Conservation (phyloP, 73 alveolate species). For the Tetrahymena thermophila region DNA sequence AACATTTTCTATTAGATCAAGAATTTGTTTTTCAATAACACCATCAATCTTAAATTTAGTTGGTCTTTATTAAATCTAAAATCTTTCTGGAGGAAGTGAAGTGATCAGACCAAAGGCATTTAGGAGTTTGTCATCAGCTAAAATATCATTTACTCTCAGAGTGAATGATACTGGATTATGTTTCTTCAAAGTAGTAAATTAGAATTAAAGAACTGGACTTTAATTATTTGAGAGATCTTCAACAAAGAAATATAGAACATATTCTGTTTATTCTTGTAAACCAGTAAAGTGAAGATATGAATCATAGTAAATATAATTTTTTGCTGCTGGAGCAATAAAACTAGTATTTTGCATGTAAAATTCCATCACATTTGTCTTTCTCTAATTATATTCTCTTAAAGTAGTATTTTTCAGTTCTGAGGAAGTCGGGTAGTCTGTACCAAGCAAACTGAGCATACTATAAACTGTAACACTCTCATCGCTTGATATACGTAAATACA, state of each 20-base stretch:
- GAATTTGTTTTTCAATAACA: slow-evolving; percentile 3
- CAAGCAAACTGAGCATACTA: neutral
- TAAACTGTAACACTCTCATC: slow-evolving; percentile 35
- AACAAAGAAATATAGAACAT: slow-evolving; percentile 24
- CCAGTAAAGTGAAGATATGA: slow-evolving; percentile 18
- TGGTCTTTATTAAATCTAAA: neutral
- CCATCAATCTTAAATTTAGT: slow-evolving; percentile 18
- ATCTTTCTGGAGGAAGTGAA: slow-evolving; percentile 13
- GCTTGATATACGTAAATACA: slow-evolving; percentile 22
- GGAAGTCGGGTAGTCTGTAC: slow-evolving; percentile 14
- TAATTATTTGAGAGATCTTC: slow-evolving; percentile 18
- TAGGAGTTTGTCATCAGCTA: neutral
- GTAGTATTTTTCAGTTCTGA: neutral
- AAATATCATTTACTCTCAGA: neutral
- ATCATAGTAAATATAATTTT: slow-evolving; percentile 24
- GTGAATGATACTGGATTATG: slow-evolving; percentile 12
- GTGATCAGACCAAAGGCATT: slow-evolving; percentile 39
- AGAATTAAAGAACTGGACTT: slow-evolving; percentile 1
- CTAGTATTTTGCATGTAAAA: slow-evolving; percentile 11
- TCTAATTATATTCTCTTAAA: neutral
- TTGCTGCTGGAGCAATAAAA: slow-evolving; percentile 16
- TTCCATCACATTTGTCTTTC: neutral
- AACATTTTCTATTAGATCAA: neutral
- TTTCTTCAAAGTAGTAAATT: slow-evolving; percentile 10
- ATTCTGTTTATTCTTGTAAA: slow-evolving; percentile 28